Percentiles rank a stretch among this genome's conserved stretches.
Evolutionary conservation across 1,284 basidiomycete species (phyloP).

Genomic region (Melampsora larici-populina): DNA sequence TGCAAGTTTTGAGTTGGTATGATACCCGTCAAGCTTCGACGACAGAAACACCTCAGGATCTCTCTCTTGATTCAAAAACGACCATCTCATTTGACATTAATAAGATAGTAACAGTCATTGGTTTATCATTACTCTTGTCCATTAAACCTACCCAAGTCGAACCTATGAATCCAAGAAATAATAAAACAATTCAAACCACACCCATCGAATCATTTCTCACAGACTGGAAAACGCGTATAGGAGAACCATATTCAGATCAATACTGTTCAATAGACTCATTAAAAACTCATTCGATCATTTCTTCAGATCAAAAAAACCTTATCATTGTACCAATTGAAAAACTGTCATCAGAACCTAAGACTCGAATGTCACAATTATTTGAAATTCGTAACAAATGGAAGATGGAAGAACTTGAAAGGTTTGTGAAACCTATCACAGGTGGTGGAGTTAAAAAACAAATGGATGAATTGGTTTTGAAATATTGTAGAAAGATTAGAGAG

Average conservation of each 20-base stretch:
- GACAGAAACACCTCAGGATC: background rate
- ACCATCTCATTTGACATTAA: constrained; percentile 1
- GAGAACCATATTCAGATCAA: background rate
- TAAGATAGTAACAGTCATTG: constrained; percentile 25
- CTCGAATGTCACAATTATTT: constrained; percentile 31
- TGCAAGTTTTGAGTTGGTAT: constrained; percentile 24
- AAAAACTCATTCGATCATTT: constrained; percentile 33
- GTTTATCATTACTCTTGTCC: constrained; percentile 23
- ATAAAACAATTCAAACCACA: constrained; percentile 22
- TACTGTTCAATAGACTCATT: constrained; percentile 21
- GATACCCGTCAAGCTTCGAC: background rate
- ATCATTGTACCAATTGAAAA: constrained; percentile 36
- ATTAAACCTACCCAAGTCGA: constrained; percentile 30
- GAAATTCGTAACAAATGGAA: constrained; percentile 31
- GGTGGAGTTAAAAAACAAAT: constrained; percentile 34
- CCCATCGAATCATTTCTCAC: constrained; percentile 15
- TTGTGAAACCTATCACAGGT: constrained; percentile 34
- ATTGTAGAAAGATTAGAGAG: constrained; percentile 42
- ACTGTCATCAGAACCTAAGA: constrained; percentile 35
- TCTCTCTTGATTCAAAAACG: background rate
- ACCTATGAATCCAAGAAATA: constrained; percentile 14
- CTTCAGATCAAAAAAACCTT: constrained; percentile 14
- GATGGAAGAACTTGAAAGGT: constrained; percentile 30
- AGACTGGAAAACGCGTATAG: constrained; percentile 20
- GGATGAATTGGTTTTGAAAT: constrained; percentile 40